phyloP scores from a whole-genome alignment of 106 monocot species.

The Platanthera zijinensis region DNA sequence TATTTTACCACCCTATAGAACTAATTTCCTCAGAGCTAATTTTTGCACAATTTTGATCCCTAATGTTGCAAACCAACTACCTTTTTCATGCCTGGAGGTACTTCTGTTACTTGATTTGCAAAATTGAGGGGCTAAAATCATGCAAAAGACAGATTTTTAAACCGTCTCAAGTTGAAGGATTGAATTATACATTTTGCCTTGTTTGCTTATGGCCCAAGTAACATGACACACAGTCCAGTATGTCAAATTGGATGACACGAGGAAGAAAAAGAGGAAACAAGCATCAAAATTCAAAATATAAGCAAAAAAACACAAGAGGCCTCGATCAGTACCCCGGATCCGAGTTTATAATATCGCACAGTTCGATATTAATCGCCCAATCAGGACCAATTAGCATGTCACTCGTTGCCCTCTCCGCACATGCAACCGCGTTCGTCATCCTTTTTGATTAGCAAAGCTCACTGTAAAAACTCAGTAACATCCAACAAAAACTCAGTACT shows the following conservation, averaged over 20 bases:
- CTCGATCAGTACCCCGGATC: conserved; percentile 61
- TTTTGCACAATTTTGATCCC: no score
- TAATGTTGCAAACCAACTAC: no score
- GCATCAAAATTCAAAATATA: not conserved
- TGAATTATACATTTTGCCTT: not conserved
- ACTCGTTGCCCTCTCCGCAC: conserved; percentile 81
- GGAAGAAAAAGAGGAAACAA: not conserved
- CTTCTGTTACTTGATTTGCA: no score
- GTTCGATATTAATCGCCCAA: conserved; percentile 88
- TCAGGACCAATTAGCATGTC: conserved; percentile 91
- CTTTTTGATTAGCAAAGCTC: not conserved
- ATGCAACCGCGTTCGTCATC: conserved; percentile 42
- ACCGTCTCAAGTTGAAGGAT: no score
- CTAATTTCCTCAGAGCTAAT: no score
- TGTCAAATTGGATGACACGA: not conserved
- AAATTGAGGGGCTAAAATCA: not conserved
- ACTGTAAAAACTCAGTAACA: not conserved
- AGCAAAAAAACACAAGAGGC: not conserved
- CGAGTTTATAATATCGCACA: conserved; percentile 83
- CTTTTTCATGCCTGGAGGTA: no score
- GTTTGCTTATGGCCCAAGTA: not conserved
- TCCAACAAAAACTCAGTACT: not conserved
- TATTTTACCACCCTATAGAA: no score
- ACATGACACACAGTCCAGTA: not conserved
- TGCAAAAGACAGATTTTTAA: not conserved